Conservation (phyloP, 2,329 filamentous ascomycete species). For the Ceratocystis colombiana region DNA sequence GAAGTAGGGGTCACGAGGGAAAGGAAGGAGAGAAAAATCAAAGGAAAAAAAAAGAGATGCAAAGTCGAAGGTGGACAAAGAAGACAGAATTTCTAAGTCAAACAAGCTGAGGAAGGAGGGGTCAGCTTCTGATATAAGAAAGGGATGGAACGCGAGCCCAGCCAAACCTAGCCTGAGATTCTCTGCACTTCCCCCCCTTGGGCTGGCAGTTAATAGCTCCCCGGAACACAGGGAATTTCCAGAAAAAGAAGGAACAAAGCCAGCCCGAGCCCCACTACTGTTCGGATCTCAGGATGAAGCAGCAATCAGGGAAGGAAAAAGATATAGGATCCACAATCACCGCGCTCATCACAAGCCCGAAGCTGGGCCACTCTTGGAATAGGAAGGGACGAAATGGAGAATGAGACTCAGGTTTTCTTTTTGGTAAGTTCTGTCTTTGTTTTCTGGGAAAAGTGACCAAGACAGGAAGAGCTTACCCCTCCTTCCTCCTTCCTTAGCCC, state of each 20-base stretch:
- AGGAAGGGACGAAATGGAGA: not conserved
- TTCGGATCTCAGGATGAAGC: not conserved
- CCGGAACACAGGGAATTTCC: conserved; percentile 2
- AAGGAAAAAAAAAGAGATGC: not conserved
- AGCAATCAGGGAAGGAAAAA: conserved; percentile 1
- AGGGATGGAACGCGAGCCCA: not conserved
- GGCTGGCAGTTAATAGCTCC: conserved; percentile 1
- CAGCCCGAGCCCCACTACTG: not conserved
- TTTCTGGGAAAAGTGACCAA: not conserved
- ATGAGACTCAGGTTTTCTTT: not conserved
- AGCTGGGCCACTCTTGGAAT: not conserved
- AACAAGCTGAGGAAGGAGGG: conserved; percentile 4
- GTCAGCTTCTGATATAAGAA: conserved; percentile 3
- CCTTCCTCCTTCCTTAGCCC: not conserved
- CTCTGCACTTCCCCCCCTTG: not conserved
- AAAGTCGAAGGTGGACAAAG: not conserved
- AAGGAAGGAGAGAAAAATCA: not conserved
- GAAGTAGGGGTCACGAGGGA: not conserved
- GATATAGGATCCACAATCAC: not conserved
- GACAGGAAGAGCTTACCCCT: not conserved
- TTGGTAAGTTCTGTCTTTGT: not conserved
- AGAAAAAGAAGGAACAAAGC: not conserved
- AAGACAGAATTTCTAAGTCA: not conserved
- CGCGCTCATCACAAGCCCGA: not conserved
- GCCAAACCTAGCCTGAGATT: not conserved